phyloP scores from a whole-genome alignment of 176 grass and related monocot genomes.

The Carex myosuroides region DNA sequence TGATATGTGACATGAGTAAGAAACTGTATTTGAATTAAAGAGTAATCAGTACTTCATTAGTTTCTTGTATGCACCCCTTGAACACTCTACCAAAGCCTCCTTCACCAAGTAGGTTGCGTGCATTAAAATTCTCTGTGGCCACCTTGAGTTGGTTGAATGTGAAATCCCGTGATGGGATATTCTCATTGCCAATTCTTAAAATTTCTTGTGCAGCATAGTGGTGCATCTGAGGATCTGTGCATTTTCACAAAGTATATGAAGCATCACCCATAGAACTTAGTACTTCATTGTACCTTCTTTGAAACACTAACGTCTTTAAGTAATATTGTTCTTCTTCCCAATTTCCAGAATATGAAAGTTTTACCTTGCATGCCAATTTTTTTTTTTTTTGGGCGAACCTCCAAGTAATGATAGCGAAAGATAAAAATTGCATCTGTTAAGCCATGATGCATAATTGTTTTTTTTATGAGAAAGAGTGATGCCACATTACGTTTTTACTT shows the following conservation, averaged over 20 bases:
- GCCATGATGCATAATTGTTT: background rate
- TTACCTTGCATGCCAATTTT: background rate
- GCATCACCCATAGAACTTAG: background rate
- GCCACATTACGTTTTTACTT: background rate
- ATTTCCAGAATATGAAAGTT: background rate
- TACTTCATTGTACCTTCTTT: background rate
- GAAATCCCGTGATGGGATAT: constrained; percentile 58
- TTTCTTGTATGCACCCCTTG: constrained; percentile 44
- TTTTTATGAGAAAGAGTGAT: background rate
- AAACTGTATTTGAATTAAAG: background rate
- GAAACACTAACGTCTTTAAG: background rate
- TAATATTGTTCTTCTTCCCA: background rate
- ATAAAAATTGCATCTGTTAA: background rate
- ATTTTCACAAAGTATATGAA: constrained; percentile 1
- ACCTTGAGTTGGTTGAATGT: constrained; percentile 41
- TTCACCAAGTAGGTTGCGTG: constrained; percentile 59
- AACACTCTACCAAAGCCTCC: constrained; percentile 84
- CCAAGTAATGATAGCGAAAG: background rate
- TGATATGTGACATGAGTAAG: background rate
- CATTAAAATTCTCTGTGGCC: constrained; percentile 54
- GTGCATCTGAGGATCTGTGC: constrained; percentile 43
- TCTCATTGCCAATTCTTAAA: constrained; percentile 42
- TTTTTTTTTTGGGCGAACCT: background rate
- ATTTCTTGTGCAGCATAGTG: constrained; percentile 53
- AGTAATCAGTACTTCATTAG: constrained; percentile 36